Conservation (phyloP, 1,284 basidiomycete species). For the Moesziomyces parantarcticus region DNA sequence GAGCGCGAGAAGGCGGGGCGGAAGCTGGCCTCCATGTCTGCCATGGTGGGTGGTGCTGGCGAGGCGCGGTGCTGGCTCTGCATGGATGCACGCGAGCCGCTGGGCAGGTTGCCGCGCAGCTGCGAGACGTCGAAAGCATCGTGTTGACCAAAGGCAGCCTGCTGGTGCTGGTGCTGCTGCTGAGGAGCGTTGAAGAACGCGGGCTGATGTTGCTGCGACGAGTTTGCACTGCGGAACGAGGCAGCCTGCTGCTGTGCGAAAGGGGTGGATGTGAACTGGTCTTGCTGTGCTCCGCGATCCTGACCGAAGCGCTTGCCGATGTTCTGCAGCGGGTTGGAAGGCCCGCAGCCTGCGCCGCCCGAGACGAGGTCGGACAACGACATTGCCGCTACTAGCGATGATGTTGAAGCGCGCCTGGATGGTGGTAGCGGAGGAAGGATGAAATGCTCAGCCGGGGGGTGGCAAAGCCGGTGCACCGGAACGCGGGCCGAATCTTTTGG, state of each 20-base stretch:
- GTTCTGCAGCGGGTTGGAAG: constrained; percentile 63
- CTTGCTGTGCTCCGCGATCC: constrained; percentile 60
- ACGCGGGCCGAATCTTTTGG: background rate
- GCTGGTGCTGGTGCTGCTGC: constrained; percentile 27
- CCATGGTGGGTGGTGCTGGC: constrained; percentile 16
- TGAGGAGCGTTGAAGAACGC: constrained; percentile 38
- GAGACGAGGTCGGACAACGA: constrained; percentile 63
- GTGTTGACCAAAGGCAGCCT: constrained; percentile 11
- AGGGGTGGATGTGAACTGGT: constrained; percentile 19
- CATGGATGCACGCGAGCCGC: constrained; percentile 27
- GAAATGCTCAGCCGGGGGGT: background rate
- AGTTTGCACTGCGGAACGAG: constrained; percentile 27
- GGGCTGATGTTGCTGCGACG: constrained; percentile 27
- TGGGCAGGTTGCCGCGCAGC: constrained; percentile 49
- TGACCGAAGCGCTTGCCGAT: constrained; percentile 65
- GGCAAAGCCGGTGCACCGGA: constrained; percentile 27
- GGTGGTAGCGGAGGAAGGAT: constrained; percentile 1
- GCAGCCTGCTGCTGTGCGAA: background rate
- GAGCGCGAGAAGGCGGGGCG: constrained; percentile 29
- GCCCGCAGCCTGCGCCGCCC: constrained; percentile 64
- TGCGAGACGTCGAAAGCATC: constrained; percentile 55
- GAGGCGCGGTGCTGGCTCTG: constrained; percentile 14
- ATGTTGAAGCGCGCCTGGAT: background rate
- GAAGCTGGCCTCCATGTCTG: constrained; percentile 47
- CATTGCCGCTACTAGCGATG: constrained; percentile 22